Conservation (phyloP, 2,329 filamentous ascomycete species). For the Stachybotrys elegans region DNA sequence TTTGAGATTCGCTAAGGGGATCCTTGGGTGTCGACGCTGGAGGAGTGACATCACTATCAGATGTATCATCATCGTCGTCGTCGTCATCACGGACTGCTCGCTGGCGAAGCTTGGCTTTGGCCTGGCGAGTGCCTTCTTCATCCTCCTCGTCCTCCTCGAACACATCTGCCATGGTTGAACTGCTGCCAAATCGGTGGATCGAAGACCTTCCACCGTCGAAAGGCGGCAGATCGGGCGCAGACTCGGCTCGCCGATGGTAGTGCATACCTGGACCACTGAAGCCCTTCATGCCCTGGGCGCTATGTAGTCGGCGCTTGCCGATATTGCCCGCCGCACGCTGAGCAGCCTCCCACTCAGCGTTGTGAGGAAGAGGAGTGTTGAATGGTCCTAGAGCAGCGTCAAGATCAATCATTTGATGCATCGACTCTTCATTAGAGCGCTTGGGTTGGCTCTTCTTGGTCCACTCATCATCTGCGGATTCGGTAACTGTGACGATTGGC, state of each 20-base stretch:
- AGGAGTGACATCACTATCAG: slow-evolving; percentile 32
- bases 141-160: slow-evolving; percentile 80
- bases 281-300: slow-evolving; percentile 65
- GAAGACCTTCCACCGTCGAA: slow-evolving; percentile 60
- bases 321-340: slow-evolving; percentile 52
- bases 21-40: slow-evolving; percentile 19
- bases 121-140: slow-evolving; percentile 42
- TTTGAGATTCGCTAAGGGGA: slow-evolving; percentile 15
- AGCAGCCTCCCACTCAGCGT: slow-evolving; percentile 63
- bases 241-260: slow-evolving; percentile 74
- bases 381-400: slow-evolving; percentile 92
- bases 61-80: slow-evolving; percentile 45
- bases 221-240: slow-evolving; percentile 71
- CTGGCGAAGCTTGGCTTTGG: slow-evolving; percentile 15
- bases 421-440: slow-evolving; percentile 53
- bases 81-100: too few species aligned
- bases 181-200: slow-evolving; percentile 59
- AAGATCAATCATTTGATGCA: slow-evolving; percentile 83
- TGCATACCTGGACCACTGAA: slow-evolving; percentile 66
- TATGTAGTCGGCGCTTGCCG: slow-evolving; percentile 66
- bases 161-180: slow-evolving; percentile 76
- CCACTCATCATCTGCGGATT: slow-evolving; percentile 25
- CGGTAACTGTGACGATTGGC: slow-evolving; percentile 37
- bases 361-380: slow-evolving; percentile 67
- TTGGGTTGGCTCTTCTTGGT: slow-evolving; percentile 26